Percentiles rank a stretch among this genome's conserved stretches.
These are phyloP conservation scores for Penicillium roqueforti DNA, from an alignment of 495 filamentous ascomycete genomes.

Conservation along the genomic window DNA sequence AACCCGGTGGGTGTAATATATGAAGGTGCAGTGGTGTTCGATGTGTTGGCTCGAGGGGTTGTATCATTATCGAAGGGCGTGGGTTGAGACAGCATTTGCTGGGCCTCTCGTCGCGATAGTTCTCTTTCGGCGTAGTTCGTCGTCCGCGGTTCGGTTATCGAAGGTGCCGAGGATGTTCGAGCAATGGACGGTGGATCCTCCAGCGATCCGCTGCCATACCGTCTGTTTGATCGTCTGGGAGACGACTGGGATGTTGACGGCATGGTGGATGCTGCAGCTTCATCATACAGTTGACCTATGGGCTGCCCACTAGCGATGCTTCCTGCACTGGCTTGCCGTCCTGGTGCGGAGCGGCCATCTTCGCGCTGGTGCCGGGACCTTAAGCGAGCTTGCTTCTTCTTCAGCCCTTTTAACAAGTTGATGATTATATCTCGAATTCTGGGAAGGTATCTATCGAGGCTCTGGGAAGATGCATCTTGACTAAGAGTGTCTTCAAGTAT, in stretches of 20 bases:
- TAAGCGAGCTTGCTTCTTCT: slow-evolving; percentile 90
- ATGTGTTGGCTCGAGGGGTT: slow-evolving; percentile 33
- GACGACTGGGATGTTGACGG: slow-evolving; percentile 27
- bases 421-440: slow-evolving; percentile 97
- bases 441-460: slow-evolving; percentile 86
- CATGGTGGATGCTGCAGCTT: slow-evolving; percentile 36
- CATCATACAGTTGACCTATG: slow-evolving; percentile 65
- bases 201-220: slow-evolving; percentile 48
- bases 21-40: slow-evolving; percentile 29
- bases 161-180: slow-evolving; percentile 40
- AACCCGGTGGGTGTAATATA: slow-evolving; percentile 21
- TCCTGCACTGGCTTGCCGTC: slow-evolving; percentile 63
- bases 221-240: slow-evolving; percentile 40
- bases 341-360: slow-evolving; percentile 44
- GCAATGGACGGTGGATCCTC: slow-evolving; percentile 45
- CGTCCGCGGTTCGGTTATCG: slow-evolving; percentile 22
- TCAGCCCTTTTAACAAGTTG: slow-evolving; percentile 89
- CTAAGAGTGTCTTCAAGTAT: slow-evolving; percentile 95
- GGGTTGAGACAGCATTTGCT: slow-evolving; percentile 50
- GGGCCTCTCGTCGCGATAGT: slow-evolving; percentile 47
- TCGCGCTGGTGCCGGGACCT: slow-evolving; percentile 76
- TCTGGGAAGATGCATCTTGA: slow-evolving; percentile 90
- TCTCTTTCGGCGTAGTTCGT: slow-evolving; percentile 39
- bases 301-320: slow-evolving; percentile 57
- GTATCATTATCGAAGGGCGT: slow-evolving; percentile 52